Percentiles rank a stretch among this genome's conserved stretches.
Conservation (phyloP, 108 stramenopile species). For the Phaeodactylum tricornutum region DNA sequence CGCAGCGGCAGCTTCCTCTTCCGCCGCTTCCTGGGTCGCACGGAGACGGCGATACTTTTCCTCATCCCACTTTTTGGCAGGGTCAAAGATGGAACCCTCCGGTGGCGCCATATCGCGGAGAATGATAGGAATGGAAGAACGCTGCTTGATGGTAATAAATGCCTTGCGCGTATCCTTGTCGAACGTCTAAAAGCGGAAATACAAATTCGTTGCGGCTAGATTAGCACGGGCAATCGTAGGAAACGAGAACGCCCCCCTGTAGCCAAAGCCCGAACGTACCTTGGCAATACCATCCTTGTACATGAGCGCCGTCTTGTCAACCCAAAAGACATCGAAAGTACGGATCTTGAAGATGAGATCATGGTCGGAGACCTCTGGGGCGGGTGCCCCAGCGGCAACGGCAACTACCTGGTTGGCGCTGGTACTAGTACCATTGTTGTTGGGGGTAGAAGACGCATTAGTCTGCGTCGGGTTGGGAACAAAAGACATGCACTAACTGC, state of each 20-base stretch:
- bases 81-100: constrained; percentile 79
- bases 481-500: constrained; percentile 81
- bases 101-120: constrained; percentile 92
- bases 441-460: constrained; percentile 26
- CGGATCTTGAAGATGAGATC: constrained; percentile 79
- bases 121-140: constrained; percentile 84
- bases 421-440: constrained; percentile 29
- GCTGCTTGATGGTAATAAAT: constrained; percentile 51
- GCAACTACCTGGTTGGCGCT: constrained; percentile 38
- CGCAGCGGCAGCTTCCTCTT: constrained; percentile 22
- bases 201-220: background rate
- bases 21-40: constrained; percentile 11
- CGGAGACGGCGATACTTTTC: constrained; percentile 66
- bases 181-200: constrained; percentile 36
- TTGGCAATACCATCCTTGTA: constrained; percentile 80
- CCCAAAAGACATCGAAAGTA: constrained; percentile 85
- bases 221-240: background rate
- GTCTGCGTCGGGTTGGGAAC: constrained; percentile 83
- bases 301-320: constrained; percentile 77
- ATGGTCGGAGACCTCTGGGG: constrained; percentile 22
- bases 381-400: constrained; percentile 32
- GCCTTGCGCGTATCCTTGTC: constrained; percentile 59
- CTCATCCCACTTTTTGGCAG: constrained; percentile 76
- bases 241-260: background rate
- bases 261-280: constrained; percentile 41